Base-by-base conservation (phyloP, 768 basidiomycete genomes). In the Tricholomella constricta region DNA sequence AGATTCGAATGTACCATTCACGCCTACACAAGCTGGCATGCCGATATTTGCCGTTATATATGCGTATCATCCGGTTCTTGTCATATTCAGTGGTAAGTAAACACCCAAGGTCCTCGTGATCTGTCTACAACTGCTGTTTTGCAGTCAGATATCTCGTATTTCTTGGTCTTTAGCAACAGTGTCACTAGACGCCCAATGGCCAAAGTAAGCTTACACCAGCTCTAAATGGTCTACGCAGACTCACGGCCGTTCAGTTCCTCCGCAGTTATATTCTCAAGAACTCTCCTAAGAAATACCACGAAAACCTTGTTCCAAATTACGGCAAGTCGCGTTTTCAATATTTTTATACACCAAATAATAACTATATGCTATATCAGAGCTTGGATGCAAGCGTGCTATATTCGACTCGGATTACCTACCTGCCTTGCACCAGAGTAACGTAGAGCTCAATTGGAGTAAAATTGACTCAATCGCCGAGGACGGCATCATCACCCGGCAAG, bases 351-450 rank as follows among this genome's bases (percentile, higher is more conserved):
- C n/a, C 12, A 26, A 29, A 23, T 6, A 12, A n/a, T 48, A 14
- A 46, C 10, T 49, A 14, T 26, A 15, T 9, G 9, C 9, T 26
- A 32, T 26, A 34, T 41, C 15, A 82, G 80, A 70, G 23, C 62
- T 75, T 34, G 82, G 83, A 2, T 84, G 82, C 59, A 83, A 80
- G 63, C 78, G 84, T 14, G 59, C 82, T 11, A 69, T 84, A 6
- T 69, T 78, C 49, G 78, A 85, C 58, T 69, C 76, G 0, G 70
- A 71, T 15, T 84, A 76, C 58, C 70, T 84, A 27, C 53, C 67
- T 20, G 59, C 73, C 9, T 65, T 84, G 23, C 70, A 78, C 51
- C 71, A 68, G 5, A 67, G 74, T 4, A 83, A 85, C 62, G 68
- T 84, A 8, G 56, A 68, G 2, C 62, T 84, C 17, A 67, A 70